A percentile compares a stretch with the other conserved stretches of the same genome.
phyloP scores from a whole-genome alignment of 2,329 filamentous ascomycete genomes.

The Aspergillus sp. region DNA sequence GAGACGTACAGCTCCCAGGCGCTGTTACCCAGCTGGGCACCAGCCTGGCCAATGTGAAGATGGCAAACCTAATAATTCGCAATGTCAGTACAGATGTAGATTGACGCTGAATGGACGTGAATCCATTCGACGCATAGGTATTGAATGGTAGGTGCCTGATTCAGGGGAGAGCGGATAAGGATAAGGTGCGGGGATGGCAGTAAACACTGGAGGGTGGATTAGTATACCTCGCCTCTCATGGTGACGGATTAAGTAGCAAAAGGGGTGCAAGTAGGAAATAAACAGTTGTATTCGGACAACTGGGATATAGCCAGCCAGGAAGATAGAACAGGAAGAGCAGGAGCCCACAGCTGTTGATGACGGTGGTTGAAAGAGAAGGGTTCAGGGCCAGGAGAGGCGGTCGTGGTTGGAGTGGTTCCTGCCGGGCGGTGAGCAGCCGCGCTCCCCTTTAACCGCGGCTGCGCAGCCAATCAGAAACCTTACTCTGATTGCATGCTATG shows the following conservation, averaged over 20 bases:
- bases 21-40: constrained; percentile 59
- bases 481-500: no score
- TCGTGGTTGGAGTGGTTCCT: no score
- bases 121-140: background rate
- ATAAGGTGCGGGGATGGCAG: constrained; percentile 10
- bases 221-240: constrained; percentile 32
- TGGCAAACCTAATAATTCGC: constrained; percentile 48
- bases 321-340: constrained; percentile 2
- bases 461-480: no score
- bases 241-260: constrained; percentile 11
- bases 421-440: no score
- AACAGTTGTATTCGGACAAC: background rate
- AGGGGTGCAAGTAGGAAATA: background rate
- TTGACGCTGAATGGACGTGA: background rate
- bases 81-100: background rate
- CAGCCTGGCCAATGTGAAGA: constrained; percentile 61
- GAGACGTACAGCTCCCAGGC: constrained; percentile 59
- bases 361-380: no score
- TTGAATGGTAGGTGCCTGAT: constrained; percentile 1
- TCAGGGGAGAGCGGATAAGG: constrained; percentile 11
- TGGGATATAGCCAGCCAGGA: constrained; percentile 1
- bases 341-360: no score
- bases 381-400: no score
- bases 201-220: constrained; percentile 11
- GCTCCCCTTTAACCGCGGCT: no score